phyloP scores from a whole-genome alignment of 176 grass and related monocot genomes.

The Triticum monococcum region DNA sequence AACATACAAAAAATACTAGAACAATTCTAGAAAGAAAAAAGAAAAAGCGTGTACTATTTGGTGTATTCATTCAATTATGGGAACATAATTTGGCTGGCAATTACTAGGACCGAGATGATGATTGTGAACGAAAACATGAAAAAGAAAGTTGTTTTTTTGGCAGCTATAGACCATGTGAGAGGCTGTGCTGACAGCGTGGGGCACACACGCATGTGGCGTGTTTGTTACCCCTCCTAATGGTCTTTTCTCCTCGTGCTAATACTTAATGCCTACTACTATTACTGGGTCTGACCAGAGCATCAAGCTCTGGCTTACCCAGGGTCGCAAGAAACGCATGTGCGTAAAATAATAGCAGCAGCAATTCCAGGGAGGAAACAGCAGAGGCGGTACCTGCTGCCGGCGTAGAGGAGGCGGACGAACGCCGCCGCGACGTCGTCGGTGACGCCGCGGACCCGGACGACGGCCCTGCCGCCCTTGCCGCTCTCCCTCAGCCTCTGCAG shows the following conservation, averaged over 20 bases:
- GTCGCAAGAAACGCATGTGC: slow-evolving; percentile 37
- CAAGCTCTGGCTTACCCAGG: neutral
- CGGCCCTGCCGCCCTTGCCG: slow-evolving; percentile 27
- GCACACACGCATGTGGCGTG: neutral
- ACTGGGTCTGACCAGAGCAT: neutral
- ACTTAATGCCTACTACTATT: neutral
- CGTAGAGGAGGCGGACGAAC: slow-evolving; percentile 74
- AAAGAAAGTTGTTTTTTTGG: neutral
- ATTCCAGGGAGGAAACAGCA: neutral
- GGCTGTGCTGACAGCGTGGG: neutral
- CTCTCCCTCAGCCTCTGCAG: neutral
- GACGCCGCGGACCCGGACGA: slow-evolving; percentile 69
- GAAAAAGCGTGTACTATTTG: neutral
- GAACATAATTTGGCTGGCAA: neutral
- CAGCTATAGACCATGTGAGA: neutral
- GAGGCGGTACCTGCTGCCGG: slow-evolving; percentile 27
- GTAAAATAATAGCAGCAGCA: neutral
- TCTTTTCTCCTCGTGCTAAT: neutral
- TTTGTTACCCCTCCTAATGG: neutral
- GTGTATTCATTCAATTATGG: neutral
- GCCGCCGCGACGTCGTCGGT: slow-evolving; percentile 52
- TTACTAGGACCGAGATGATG: neutral
- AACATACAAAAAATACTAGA: neutral
- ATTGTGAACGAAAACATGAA: neutral
- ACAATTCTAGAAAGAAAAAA: no score